A percentile compares a stretch with the other conserved stretches of the same genome.
These are phyloP conservation scores for Nakaseomyces nivariensis DNA, from an alignment of 1,139 yeast genomes.

Conservation along the genomic window DNA sequence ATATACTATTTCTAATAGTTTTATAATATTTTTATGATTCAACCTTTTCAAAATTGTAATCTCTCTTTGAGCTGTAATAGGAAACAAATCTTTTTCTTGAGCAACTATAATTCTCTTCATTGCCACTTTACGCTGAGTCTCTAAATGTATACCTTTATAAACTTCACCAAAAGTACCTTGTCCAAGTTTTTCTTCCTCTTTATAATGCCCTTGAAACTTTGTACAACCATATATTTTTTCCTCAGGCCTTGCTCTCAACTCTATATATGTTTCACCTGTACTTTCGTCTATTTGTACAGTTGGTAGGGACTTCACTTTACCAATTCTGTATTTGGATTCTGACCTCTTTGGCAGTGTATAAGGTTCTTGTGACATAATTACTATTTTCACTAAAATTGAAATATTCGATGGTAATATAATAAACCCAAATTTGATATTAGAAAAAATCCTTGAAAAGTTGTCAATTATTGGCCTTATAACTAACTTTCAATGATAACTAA, in stretches of 20 bases:
- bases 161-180: slow-evolving; percentile 93
- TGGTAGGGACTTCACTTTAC: slow-evolving; percentile 28
- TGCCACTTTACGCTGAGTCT: slow-evolving; percentile 56
- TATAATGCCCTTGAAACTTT: slow-evolving; percentile 35
- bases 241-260: slow-evolving; percentile 17
- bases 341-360: slow-evolving; percentile 6
- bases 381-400: too few relatives aligned
- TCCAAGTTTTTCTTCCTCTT: slow-evolving; percentile 59
- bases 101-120: slow-evolving; percentile 75
- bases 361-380: slow-evolving; percentile 4
- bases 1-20: slow-evolving; percentile 72
- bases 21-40: slow-evolving; percentile 61
- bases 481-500: too few relatives aligned
- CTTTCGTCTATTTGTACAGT: slow-evolving; percentile 21
- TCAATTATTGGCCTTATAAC: too few relatives aligned
- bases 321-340: slow-evolving; percentile 27
- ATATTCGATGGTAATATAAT: too few relatives aligned
- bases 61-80: slow-evolving; percentile 91
- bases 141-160: slow-evolving; percentile 52
- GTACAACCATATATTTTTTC: slow-evolving; percentile 29
- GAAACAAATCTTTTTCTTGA: slow-evolving; percentile 84
- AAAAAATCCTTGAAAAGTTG: too few relatives aligned
- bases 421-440: too few relatives aligned
- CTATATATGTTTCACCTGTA: slow-evolving; percentile 23
- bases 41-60: slow-evolving; percentile 71